These are phyloP conservation scores for Fusarium anguioides DNA, from an alignment of 2,329 filamentous ascomycete genomes.

Conservation along the genomic window DNA sequence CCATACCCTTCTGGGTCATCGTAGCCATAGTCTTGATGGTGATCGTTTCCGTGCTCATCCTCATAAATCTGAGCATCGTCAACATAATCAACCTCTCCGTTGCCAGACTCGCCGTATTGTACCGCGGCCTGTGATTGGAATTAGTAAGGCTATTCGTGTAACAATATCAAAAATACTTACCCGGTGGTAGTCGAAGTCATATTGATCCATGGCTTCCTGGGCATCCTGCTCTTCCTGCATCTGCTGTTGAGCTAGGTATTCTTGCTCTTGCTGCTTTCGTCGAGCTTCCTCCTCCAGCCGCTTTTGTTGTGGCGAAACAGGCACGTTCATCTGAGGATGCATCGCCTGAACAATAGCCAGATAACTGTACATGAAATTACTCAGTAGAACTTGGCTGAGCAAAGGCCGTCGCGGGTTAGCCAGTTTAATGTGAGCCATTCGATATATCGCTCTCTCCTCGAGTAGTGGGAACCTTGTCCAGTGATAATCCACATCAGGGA, in stretches of 20 bases:
- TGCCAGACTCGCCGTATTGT: conserved; percentile 59
- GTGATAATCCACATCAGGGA: conserved; percentile 92
- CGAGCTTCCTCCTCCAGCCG: conserved; percentile 66
- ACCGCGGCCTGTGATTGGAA: conserved; percentile 52
- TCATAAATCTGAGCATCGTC: conserved; percentile 66
- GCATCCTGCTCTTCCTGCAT: conserved; percentile 58
- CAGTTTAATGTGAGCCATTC: conserved; percentile 98
- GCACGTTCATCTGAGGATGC: conserved; percentile 94
- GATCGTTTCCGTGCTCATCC: conserved; percentile 60
- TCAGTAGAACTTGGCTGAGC: conserved; percentile 93
- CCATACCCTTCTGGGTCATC: conserved; percentile 53
- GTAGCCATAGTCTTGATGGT: conserved; percentile 52
- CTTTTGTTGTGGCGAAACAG: conserved; percentile 81
- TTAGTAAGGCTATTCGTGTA: not conserved
- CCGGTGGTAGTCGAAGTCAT: conserved; percentile 65
- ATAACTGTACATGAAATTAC: conserved; percentile 99
- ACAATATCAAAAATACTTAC: conserved; percentile 51
- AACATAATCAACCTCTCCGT: conserved; percentile 61
- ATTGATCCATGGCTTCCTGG: conserved; percentile 61
- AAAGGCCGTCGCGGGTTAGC: conserved; percentile 94
- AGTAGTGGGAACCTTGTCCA: conserved; percentile 96
- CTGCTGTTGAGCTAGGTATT: conserved; percentile 60
- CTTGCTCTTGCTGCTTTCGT: conserved; percentile 62
- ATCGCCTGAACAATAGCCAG: conserved; percentile 98
- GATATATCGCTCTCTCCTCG: conserved; percentile 96